Percentiles rank a stretch among this genome's conserved stretches.
These are phyloP conservation scores for Friedmanniomyces simplex DNA, from an alignment of 495 filamentous ascomycete species.

Conservation along the genomic window DNA sequence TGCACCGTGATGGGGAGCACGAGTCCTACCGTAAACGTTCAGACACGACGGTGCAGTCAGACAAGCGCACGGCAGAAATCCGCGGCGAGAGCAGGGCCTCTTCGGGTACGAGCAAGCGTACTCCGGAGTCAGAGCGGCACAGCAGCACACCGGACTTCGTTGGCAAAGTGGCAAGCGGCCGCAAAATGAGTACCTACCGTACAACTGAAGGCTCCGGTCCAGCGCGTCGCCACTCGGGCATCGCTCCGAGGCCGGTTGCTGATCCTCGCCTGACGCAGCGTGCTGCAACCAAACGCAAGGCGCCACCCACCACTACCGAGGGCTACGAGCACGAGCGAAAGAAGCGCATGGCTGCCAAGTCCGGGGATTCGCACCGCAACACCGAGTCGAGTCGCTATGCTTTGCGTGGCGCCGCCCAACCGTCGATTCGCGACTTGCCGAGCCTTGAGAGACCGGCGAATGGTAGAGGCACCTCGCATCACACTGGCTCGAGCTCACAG, in stretches of 20 bases:
- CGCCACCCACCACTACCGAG: not conserved
- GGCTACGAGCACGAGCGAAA: constrained; percentile 6
- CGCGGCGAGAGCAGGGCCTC: not conserved
- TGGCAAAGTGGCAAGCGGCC: not conserved
- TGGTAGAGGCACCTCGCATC: not conserved
- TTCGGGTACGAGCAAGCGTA: not conserved
- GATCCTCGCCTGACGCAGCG: constrained; percentile 7
- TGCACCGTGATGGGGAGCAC: not conserved
- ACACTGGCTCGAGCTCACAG: not conserved
- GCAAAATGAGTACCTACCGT: constrained; percentile 9
- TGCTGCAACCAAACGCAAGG: not conserved
- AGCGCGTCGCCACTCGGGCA: constrained; percentile 4
- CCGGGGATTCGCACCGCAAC: not conserved
- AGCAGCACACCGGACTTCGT: constrained; percentile 18
- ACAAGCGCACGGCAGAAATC: not conserved
- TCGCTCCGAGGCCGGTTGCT: not conserved
- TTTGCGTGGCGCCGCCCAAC: constrained; percentile 2
- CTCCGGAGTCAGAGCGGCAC: not conserved
- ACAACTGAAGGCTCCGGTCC: not conserved
- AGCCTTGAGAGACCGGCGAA: not conserved
- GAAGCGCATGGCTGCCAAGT: constrained; percentile 1
- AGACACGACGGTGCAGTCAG: not conserved
- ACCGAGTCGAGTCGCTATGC: not conserved
- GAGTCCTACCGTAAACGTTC: not conserved
- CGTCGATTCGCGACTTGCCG: constrained; percentile 14